Conservation (phyloP, 805 yeast species). For the Ogataea methylovora region DNA sequence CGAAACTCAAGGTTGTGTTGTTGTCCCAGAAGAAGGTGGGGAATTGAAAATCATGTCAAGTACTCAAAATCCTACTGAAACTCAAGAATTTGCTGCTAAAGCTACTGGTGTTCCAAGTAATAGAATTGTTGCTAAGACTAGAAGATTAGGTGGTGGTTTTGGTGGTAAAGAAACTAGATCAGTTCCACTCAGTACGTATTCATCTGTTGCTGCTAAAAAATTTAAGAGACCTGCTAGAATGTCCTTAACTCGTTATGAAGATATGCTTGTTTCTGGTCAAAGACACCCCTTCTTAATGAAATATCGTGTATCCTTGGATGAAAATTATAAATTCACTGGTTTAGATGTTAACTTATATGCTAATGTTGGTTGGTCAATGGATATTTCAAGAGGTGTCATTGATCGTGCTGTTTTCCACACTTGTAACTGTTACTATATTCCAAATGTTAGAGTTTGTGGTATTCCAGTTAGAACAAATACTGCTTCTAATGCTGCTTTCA, state of each 20-base stretch:
- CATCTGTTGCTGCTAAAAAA: conserved; percentile 35
- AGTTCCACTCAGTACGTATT: conserved; percentile 29
- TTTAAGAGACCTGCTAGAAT: conserved; percentile 34
- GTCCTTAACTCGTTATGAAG: conserved; percentile 33
- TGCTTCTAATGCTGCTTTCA: conserved; percentile 41
- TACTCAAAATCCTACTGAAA: conserved; percentile 37
- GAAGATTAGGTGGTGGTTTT: conserved; percentile 42
- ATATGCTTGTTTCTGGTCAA: conserved; percentile 38
- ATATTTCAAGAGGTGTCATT: conserved; percentile 38
- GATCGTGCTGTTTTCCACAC: conserved; percentile 39
- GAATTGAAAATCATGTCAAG: conserved; percentile 37
- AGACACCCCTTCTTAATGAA: conserved; percentile 38
- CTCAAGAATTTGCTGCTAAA: conserved; percentile 35
- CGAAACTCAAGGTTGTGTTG: conserved; percentile 37
- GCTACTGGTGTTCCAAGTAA: conserved; percentile 35
- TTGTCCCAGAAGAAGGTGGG: conserved; percentile 38
- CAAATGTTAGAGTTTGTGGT: conserved; percentile 30
- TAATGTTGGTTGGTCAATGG: conserved; percentile 43
- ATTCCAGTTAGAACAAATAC: conserved; percentile 36
- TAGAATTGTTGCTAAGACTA: conserved; percentile 32
- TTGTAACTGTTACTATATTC: conserved; percentile 35
- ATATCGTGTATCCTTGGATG: conserved; percentile 35
- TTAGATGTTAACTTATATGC: conserved; percentile 32
- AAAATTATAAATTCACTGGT: conserved; percentile 32
- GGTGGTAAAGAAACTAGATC: conserved; percentile 43